Conservation (phyloP, 352 stramenopile genomes). For the Globisporangium abappressorium region DNA sequence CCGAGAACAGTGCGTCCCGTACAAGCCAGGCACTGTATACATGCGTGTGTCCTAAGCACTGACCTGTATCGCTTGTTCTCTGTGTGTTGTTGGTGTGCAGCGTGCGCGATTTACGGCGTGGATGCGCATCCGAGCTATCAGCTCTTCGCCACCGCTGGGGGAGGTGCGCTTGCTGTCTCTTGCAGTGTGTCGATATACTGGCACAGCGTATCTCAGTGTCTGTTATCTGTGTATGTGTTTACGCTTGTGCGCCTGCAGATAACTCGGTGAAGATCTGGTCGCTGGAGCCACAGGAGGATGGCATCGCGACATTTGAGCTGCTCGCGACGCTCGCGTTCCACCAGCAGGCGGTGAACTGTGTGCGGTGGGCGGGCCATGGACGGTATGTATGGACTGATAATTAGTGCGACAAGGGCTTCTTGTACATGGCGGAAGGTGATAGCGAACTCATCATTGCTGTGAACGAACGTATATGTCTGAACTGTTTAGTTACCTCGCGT, state of each 20-base stretch:
- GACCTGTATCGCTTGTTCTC: neutral
- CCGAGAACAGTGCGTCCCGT: conserved; percentile 46
- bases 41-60: neutral
- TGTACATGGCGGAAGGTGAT: neutral
- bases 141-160: conserved; percentile 76
- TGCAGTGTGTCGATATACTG: neutral
- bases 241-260: conserved; percentile 27
- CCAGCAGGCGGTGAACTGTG: conserved; percentile 84
- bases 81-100: conserved; percentile 27
- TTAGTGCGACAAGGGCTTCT: neutral
- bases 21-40: neutral
- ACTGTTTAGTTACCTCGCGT: conserved; percentile 56
- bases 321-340: conserved; percentile 78
- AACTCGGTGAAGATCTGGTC: conserved; percentile 87
- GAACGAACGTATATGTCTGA: neutral
- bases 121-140: conserved; percentile 73
- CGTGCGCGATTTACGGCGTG: conserved; percentile 80
- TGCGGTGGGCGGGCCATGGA: conserved; percentile 77
- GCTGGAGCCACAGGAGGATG: conserved; percentile 29
- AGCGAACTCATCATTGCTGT: neutral
- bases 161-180: conserved; percentile 31
- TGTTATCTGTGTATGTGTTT: neutral
- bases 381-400: conserved; percentile 13
- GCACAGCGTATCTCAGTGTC: neutral
- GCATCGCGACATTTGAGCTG: conserved; percentile 71